Evolutionary conservation across 73 alveolate species (phyloP), one percentile per base, ranked within the genome.

Genomic region (Blepharisma japonicum): DNA sequence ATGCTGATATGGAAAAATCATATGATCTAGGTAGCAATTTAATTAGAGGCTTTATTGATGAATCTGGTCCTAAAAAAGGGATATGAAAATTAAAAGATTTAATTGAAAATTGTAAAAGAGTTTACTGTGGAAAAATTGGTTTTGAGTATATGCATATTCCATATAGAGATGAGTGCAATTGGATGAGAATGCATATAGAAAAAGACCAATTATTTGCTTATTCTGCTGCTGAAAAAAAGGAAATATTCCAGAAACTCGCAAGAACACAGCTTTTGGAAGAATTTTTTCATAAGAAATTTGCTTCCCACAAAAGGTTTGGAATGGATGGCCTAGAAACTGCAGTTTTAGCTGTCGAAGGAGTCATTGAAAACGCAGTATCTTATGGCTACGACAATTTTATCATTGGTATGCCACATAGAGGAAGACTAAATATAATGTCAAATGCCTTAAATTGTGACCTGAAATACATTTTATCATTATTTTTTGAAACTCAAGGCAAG

Each of bases 331-430:
- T 14, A 25, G 79, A 68, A 18, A 42, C 67, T n/a, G 8, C 38
- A 14, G 53, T 68, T 47, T 32, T 42, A 6, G 56, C 95, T 42
- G 89, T 84, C 18, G 83, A 81, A 47, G 91, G 83, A 39, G 45
- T 83, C 3, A 77, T 79, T 38, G 81, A 83, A 20, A 68, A 79
- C 50, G 87, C 83, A 20, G 85, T 71, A 55, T 71, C 74, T 27
- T 54, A 74, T 54, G 84, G 85, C 11, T 72, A 81, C 53, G 86
- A 86, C 56, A 78, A 83, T 51, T 49, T 87, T 7, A 85, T 79
- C 71, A 68, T 91, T 55, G 98, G 97, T 50, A 94, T 94, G 98
- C 96, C 98, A 7, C 98, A 94, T 77, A 90, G 98, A 84, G 98
- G 98, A 27, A 87, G 98, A 80, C 90, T 94, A 61, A 94, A 92